These are phyloP conservation scores for Avena sativa DNA, from an alignment of 176 grass and related monocot genomes.

Conservation along the genomic window DNA sequence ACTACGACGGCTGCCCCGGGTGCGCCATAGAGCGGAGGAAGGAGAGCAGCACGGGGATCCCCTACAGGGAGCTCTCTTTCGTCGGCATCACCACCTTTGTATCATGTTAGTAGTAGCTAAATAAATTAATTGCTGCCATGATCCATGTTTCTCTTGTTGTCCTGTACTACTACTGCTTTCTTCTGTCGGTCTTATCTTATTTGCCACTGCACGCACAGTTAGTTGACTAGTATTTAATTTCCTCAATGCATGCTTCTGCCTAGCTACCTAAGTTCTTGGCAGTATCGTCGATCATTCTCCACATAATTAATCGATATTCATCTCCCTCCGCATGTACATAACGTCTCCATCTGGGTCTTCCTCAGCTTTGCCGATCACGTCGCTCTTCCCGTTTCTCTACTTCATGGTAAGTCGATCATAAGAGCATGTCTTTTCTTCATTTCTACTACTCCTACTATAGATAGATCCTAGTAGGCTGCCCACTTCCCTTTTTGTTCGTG, in stretches of 20 bases:
- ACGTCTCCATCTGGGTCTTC: neutral
- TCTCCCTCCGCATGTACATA: neutral
- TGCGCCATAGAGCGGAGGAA: conserved; percentile 57
- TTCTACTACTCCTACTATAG: too few relatives aligned
- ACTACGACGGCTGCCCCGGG: conserved; percentile 60
- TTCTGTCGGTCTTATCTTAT: conserved; percentile 1
- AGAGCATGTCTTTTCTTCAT: neutral
- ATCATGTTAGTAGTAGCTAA: conserved; percentile 35
- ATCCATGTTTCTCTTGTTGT: neutral
- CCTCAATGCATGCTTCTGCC: neutral
- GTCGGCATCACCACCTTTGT: conserved; percentile 52
- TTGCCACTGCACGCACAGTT: neutral
- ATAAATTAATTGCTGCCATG: neutral
- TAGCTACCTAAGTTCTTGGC: neutral
- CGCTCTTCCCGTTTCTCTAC: conserved; percentile 80
- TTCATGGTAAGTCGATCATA: conserved; percentile 73
- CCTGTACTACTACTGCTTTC: neutral
- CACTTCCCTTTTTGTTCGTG: neutral
- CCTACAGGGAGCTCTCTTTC: conserved; percentile 62
- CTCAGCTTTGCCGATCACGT: conserved; percentile 81
- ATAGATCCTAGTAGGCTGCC: neutral
- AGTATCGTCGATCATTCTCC: neutral
- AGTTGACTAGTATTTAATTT: neutral
- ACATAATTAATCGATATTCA: neutral
- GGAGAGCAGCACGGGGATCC: conserved; percentile 44